phyloP scores from a whole-genome alignment of 179 eudicot species.

The Silene coronaria region DNA sequence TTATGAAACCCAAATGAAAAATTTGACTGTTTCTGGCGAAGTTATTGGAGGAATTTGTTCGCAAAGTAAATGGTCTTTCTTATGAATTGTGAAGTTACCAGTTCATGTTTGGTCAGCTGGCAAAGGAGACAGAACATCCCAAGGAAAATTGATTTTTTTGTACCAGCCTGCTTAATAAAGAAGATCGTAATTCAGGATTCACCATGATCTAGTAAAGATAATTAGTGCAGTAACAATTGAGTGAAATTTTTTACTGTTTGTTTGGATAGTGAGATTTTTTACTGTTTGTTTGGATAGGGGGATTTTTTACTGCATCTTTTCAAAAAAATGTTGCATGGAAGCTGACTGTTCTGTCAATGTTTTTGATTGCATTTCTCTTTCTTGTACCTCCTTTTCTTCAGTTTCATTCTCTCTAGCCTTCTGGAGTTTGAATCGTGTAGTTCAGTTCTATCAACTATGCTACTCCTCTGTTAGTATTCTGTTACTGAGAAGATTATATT shows the following conservation, averaged over 20 bases:
- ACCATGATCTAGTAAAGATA: not conserved
- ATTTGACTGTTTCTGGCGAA: not conserved
- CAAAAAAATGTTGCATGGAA: not conserved
- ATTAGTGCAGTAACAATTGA: not conserved
- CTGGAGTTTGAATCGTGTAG: not conserved
- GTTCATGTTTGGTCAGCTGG: constrained; percentile 9
- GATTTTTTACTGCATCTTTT: not conserved
- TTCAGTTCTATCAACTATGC: not conserved
- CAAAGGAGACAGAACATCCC: not conserved
- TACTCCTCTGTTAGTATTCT: not conserved
- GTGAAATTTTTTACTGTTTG: not conserved
- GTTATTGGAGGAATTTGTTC: constrained; percentile 2
- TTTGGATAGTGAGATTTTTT: not conserved
- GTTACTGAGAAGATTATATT: constrained; percentile 7
- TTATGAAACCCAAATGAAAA: not conserved
- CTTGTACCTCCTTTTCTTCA: not conserved
- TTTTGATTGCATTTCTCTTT: not conserved
- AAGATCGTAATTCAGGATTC: not conserved
- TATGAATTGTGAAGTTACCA: not conserved
- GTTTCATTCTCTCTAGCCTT: not conserved
- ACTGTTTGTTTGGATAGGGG: not conserved
- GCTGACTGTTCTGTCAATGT: not conserved
- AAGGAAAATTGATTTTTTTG: not conserved
- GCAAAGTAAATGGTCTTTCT: not conserved
- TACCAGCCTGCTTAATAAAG: not conserved